Conservation (phyloP, 768 basidiomycete genomes). For the Guyanaporus albipodus region DNA sequence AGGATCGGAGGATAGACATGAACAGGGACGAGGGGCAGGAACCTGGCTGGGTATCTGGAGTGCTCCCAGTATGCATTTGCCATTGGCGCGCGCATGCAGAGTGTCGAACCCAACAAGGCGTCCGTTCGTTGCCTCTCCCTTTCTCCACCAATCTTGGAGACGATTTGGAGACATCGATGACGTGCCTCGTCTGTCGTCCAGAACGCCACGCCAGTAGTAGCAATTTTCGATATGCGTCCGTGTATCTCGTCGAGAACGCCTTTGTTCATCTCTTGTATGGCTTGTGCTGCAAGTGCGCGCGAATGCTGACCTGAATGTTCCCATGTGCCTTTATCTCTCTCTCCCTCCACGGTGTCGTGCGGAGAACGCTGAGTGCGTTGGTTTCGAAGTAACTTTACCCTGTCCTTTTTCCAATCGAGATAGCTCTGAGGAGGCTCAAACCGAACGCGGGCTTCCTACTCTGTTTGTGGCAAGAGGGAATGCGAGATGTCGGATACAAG, state of each 20-base stretch:
- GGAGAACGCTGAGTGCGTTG: too few species aligned
- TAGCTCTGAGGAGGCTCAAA: slow-evolving; percentile 61
- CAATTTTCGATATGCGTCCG: slow-evolving; percentile 36
- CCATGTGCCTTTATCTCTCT: slow-evolving; percentile 6
- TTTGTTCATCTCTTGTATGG: slow-evolving; percentile 68
- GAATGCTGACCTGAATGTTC: slow-evolving; percentile 52
- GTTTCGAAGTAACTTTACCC: slow-evolving; percentile 8
- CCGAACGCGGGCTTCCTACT: slow-evolving; percentile 55
- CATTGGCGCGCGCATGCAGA: slow-evolving; percentile 14
- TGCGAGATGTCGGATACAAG: slow-evolving; percentile 82
- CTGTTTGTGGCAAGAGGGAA: slow-evolving; percentile 52
- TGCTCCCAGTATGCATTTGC: slow-evolving; percentile 55
- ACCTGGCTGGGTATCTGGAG: slow-evolving; percentile 53
- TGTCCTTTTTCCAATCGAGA: slow-evolving; percentile 53
- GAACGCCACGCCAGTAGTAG: slow-evolving; percentile 44
- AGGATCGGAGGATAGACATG: slow-evolving; percentile 41
- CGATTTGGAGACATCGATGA: slow-evolving; percentile 69
- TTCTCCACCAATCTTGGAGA: slow-evolving; percentile 73
- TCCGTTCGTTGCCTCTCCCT: slow-evolving; percentile 60
- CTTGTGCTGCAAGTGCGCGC: slow-evolving; percentile 66
- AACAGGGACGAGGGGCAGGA: slow-evolving; percentile 58
- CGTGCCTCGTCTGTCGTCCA: slow-evolving; percentile 82
- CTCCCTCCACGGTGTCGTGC: slow-evolving; percentile 8
- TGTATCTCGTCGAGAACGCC: slow-evolving; percentile 60
- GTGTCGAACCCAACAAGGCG: slow-evolving; percentile 48